Evolutionary conservation across 2,329 filamentous ascomycete genomes (phyloP), one percentile per base, ranked within the genome.

Genomic region (Microcyclosporella mali): DNA sequence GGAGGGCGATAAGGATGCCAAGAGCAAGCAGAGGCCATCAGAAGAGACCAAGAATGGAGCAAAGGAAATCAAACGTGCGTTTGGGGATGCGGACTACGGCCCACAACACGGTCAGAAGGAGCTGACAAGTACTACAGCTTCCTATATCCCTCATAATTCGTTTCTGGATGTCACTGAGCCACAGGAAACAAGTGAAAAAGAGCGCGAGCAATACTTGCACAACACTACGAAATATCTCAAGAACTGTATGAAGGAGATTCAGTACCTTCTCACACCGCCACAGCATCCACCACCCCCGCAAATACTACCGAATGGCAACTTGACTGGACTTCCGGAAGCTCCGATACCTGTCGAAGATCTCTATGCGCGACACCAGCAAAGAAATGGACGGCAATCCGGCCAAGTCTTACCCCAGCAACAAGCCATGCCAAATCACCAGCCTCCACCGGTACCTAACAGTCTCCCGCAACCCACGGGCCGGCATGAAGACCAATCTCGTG

Each of bases 171-270:
- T 70, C 34, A 66, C 73, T 45, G 56, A 57, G n/a, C 61, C 68
- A 21, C 45, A 45, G 12, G 70, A 56, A 21, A 43, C 72, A 27
- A 60, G 64, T 47, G 75, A 78, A 37, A 66, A 71, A 45, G 73
- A 76, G 40, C 72, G 77, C 46, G 78, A 82, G 43, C 68, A 70
- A 35, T 71, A 79, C 51, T 71, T 78, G 40, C 79, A 82, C 49
- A 81, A 81, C 59, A 81, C 78, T 37, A 74, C 75, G 43, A 66
- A 74, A 28, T 83, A 80, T 55, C 70, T 84, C 25, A 76, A 74
- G 43, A 82, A 81, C 63, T 83, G 79, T 58, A 74, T 82, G 37
- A 77, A 82, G 53, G 81, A 84, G 61, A 77, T 84, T 38, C 78
- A 79, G 3, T 84, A 84, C 56, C 75, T 84, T 47, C 71, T 84